These are phyloP conservation scores for Fusarium nematophilum DNA, from an alignment of 2,329 filamentous ascomycete genomes.

Conservation along the genomic window DNA sequence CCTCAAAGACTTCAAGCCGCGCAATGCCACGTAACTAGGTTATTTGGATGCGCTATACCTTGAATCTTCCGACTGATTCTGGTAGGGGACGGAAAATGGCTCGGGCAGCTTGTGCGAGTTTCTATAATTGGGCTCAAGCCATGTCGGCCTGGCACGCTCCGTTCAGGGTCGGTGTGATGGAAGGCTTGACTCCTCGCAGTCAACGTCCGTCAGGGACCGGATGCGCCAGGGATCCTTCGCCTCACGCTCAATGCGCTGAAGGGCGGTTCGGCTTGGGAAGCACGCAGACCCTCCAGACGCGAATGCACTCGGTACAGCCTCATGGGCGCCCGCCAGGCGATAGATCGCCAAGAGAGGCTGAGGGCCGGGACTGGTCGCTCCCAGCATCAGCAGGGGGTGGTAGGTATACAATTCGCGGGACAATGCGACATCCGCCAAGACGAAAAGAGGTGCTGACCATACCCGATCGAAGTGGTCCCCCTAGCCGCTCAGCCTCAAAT, in stretches of 20 bases:
- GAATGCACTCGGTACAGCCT: not conserved
- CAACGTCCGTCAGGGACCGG: not conserved
- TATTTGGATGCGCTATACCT: constrained; percentile 23
- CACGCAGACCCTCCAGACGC: constrained; percentile 14
- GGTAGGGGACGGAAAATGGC: constrained; percentile 18
- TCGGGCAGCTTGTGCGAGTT: constrained; percentile 17
- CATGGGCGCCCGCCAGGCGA: constrained; percentile 5
- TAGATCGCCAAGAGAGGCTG: constrained; percentile 25
- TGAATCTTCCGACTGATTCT: constrained; percentile 17
- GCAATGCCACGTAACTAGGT: constrained; percentile 37
- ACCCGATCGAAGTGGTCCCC: constrained; percentile 4
- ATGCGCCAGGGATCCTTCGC: constrained; percentile 14
- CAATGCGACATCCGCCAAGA: constrained; percentile 9
- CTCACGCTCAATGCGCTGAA: constrained; percentile 3
- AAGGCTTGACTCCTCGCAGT: not conserved
- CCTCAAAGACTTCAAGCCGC: constrained; percentile 34
- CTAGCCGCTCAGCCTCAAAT: constrained; percentile 21
- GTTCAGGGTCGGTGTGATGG: constrained; percentile 10
- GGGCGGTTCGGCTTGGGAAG: not conserved
- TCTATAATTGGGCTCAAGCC: constrained; percentile 40
- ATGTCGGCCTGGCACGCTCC: constrained; percentile 10
- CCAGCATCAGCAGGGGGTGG: constrained; percentile 17
- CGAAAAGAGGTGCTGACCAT: not conserved
- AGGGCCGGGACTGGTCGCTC: constrained; percentile 7
- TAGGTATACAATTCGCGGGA: constrained; percentile 12